A percentile compares a stretch with the other conserved stretches of the same genome.
Conservation (phyloP, 352 stramenopile genomes). For the Hyaloperonospora arabidopsidis region DNA sequence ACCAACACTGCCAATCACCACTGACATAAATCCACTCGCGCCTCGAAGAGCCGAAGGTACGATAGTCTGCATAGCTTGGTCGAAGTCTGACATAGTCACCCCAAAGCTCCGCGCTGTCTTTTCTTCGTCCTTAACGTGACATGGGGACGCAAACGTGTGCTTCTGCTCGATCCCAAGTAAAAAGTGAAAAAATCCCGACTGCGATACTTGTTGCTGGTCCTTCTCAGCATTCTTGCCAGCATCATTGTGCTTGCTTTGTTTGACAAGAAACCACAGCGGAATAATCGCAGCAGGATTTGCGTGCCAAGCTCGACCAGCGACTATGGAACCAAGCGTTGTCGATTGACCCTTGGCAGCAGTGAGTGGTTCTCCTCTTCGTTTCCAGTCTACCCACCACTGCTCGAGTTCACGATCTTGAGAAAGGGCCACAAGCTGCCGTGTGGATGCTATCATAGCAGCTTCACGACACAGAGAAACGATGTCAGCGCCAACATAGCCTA, state of each 20-base stretch:
- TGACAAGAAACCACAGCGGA: conserved; percentile 59
- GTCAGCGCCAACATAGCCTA: conserved; percentile 78
- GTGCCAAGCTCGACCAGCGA: conserved; percentile 49
- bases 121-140: conserved; percentile 1
- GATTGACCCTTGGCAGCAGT: conserved; percentile 13
- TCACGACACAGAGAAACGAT: conserved; percentile 73
- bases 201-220: conserved; percentile 1
- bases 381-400: conserved; percentile 56
- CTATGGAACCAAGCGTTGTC: conserved; percentile 34
- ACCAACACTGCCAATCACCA: background rate
- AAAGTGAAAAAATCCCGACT: conserved; percentile 39
- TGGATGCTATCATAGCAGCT: conserved; percentile 57
- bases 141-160: background rate
- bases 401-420: conserved; percentile 42
- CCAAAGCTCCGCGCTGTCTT: conserved; percentile 25
- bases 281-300: conserved; percentile 58
- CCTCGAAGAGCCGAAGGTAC: conserved; percentile 59
- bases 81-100: conserved; percentile 67
- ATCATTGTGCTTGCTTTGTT: conserved; percentile 17
- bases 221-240: background rate
- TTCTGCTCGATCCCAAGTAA: conserved; percentile 22
- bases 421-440: conserved; percentile 49
- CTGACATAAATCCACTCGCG: conserved; percentile 47
- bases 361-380: conserved; percentile 33
- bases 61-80: conserved; percentile 61